phyloP scores from a whole-genome alignment of 345 rosid genomes.

The Brassica rapa region DNA sequence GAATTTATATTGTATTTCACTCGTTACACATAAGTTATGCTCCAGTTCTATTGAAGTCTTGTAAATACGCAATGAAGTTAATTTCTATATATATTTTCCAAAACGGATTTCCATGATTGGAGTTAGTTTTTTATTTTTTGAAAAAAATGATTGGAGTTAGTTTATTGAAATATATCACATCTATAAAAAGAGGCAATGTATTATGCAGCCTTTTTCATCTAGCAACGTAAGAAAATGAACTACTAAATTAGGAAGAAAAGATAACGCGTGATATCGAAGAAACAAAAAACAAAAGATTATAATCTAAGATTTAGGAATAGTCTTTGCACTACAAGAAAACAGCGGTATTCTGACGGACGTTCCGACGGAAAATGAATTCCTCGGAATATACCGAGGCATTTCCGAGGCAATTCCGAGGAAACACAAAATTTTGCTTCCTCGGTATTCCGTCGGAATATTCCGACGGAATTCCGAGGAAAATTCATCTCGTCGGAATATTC shows the following conservation, averaged over 20 bases:
- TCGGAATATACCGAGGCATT: too few species aligned
- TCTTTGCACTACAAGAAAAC: too few species aligned
- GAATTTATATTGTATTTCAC: not conserved
- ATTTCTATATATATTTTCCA: not conserved
- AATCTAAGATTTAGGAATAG: constrained; percentile 12
- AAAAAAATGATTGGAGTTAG: not conserved
- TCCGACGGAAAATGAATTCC: too few species aligned
- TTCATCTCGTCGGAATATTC: too few species aligned
- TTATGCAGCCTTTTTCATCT: constrained; percentile 21
- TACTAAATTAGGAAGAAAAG: not conserved
- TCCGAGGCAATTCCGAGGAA: too few species aligned
- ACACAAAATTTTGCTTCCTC: too few species aligned
- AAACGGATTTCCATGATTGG: not conserved
- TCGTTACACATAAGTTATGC: not conserved
- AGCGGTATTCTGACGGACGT: too few species aligned
- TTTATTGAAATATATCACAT: not conserved
- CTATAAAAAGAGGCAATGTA: not conserved
- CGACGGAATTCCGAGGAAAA: too few species aligned
- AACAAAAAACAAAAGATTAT: not conserved
- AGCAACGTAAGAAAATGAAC: not conserved
- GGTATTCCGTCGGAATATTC: too few species aligned
- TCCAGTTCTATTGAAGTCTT: not conserved
- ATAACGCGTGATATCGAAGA: constrained; percentile 5
- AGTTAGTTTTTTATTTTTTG: too few species aligned
- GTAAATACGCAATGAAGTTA: not conserved